A percentile compares a stretch with the other conserved stretches of the same genome.
Conservation (phyloP, 352 stramenopile species). For the Salisapilia sapeloensis region DNA sequence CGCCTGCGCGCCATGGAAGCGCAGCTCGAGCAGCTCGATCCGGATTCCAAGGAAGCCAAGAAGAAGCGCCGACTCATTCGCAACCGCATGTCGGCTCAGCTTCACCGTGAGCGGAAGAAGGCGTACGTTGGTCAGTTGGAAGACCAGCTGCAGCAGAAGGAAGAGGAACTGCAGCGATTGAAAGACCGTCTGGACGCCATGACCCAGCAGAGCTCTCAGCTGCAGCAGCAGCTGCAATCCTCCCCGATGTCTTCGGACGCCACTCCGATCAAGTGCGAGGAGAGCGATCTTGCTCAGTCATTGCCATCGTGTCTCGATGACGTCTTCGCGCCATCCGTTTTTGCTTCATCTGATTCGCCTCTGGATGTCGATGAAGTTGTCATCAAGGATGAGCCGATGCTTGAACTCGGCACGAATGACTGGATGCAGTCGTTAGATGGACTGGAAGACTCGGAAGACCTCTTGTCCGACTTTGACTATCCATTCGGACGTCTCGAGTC, state of each 20-base stretch:
- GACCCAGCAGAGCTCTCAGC: constrained; percentile 34
- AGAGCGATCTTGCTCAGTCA: too few relatives aligned
- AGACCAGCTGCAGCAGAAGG: constrained; percentile 68
- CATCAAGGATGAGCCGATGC: constrained; percentile 47
- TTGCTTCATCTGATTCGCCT: too few relatives aligned
- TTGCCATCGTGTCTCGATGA: too few relatives aligned
- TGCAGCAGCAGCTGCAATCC: constrained; percentile 27
- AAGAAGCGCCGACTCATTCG: constrained; percentile 79
- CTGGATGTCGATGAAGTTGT: constrained; percentile 11
- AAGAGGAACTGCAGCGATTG: constrained; percentile 51
- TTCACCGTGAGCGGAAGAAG: constrained; percentile 80
- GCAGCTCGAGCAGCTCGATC: constrained; percentile 66
- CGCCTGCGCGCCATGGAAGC: constrained; percentile 68
- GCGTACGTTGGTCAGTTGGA: constrained; percentile 76
- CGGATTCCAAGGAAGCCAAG: constrained; percentile 80
- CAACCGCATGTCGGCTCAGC: constrained; percentile 79
- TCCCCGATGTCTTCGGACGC: constrained; percentile 1
- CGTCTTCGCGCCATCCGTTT: too few relatives aligned
- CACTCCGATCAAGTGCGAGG: too few relatives aligned
- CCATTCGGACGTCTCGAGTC: constrained; percentile 16
- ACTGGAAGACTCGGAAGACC: constrained; percentile 38
- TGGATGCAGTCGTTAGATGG: constrained; percentile 41
- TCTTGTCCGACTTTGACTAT: constrained; percentile 63
- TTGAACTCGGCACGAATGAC: constrained; percentile 14
- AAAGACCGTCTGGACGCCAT: constrained; percentile 63